Evolutionary conservation across 768 basidiomycete genomes (phyloP).

Genomic region (Xerocomellus chrysenteron): DNA sequence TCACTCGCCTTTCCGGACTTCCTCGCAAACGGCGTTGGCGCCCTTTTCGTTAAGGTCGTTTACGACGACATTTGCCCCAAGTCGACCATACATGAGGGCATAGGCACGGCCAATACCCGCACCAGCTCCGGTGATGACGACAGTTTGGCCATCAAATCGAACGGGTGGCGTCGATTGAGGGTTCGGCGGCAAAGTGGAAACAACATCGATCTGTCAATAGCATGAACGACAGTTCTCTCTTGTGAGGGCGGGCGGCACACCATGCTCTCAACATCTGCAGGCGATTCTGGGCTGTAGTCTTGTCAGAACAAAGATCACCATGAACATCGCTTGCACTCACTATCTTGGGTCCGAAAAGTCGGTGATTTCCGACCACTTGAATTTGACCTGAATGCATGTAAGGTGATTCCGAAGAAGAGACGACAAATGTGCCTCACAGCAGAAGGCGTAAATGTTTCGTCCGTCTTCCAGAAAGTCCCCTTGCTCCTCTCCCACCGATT

Average conservation of each 20-base stretch:
- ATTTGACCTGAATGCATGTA: slow-evolving; percentile 57
- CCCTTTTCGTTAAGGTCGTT: slow-evolving; percentile 92
- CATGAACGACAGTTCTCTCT: neutral
- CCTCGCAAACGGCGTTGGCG: slow-evolving; percentile 82
- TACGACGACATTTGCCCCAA: slow-evolving; percentile 96
- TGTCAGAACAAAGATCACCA: slow-evolving; percentile 5
- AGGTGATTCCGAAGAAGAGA: neutral
- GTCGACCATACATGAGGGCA: slow-evolving; percentile 84
- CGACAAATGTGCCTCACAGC: slow-evolving; percentile 54
- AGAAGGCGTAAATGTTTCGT: slow-evolving; percentile 88
- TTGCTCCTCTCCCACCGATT: slow-evolving; percentile 91
- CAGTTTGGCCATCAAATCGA: slow-evolving; percentile 86
- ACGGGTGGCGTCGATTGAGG: slow-evolving; percentile 66
- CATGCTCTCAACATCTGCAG: slow-evolving; percentile 60
- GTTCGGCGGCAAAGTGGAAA: slow-evolving; percentile 66
- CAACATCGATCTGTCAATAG: slow-evolving; percentile 54
- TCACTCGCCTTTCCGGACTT: slow-evolving; percentile 70
- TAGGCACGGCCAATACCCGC: slow-evolving; percentile 92
- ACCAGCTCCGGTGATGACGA: slow-evolving; percentile 92
- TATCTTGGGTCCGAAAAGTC: slow-evolving; percentile 74
- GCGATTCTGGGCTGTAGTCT: slow-evolving; percentile 54
- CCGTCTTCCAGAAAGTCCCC: slow-evolving; percentile 87
- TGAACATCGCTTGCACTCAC: slow-evolving; percentile 41
- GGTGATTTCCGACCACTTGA: slow-evolving; percentile 76
- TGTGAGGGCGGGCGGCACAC: slow-evolving; percentile 32